phyloP scores from a whole-genome alignment of 768 basidiomycete species.

The Lactarius akahatsu region DNA sequence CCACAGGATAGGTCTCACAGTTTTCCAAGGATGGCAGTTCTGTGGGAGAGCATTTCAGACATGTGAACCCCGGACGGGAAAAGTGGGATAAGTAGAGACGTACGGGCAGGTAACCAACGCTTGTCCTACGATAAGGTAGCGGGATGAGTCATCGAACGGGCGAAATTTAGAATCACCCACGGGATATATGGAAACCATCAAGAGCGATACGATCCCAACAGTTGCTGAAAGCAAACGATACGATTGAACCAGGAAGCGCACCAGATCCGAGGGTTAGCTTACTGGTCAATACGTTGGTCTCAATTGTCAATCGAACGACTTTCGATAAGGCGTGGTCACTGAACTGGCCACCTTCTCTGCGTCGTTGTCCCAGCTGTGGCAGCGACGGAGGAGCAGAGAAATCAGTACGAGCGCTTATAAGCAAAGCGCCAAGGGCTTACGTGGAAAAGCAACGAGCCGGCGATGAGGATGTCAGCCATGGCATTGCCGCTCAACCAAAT shows the following conservation, averaged over 20 bases:
- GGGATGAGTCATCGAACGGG: background rate
- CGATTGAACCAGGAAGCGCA: background rate
- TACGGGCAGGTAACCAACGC: background rate
- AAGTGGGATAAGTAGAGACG: too few relatives aligned
- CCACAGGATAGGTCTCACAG: too few relatives aligned
- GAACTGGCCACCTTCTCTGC: background rate
- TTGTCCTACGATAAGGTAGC: background rate
- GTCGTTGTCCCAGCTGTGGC: background rate
- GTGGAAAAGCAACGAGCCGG: slow-evolving; percentile 12
- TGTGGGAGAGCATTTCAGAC: too few relatives aligned
- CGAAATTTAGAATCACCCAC: slow-evolving; percentile 3
- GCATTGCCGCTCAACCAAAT: slow-evolving; percentile 19
- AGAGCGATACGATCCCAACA: background rate
- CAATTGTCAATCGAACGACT: slow-evolving; percentile 32
- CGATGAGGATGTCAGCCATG: slow-evolving; percentile 14
- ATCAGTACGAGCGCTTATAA: too few relatives aligned
- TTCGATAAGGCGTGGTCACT: slow-evolving; percentile 22
- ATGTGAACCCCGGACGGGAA: too few relatives aligned
- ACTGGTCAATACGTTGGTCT: slow-evolving; percentile 32
- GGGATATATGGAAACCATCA: slow-evolving; percentile 3
- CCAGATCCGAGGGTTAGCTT: background rate
- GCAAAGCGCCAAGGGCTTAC: background rate
- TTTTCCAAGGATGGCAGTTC: too few relatives aligned
- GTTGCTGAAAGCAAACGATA: slow-evolving; percentile 4
- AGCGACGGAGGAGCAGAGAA: background rate